These are phyloP conservation scores for Fusarium piperis DNA, from an alignment of 2,329 filamentous ascomycete genomes.

Conservation along the genomic window DNA sequence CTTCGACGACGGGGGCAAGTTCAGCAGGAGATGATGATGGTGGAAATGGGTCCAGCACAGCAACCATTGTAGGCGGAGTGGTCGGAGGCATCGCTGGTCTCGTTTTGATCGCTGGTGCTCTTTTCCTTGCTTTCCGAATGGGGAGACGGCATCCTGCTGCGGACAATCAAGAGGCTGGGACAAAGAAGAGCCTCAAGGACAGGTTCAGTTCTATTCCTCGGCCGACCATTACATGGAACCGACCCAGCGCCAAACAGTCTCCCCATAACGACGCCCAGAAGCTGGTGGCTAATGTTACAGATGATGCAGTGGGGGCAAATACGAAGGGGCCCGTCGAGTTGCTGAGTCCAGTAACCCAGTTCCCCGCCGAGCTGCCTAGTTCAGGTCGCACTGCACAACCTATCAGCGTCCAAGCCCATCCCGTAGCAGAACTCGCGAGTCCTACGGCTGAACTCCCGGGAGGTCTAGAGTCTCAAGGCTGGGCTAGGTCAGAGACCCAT, in stretches of 20 bases:
- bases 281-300: background rate
- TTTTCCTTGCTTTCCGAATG: background rate
- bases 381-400: background rate
- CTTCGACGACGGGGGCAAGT: too few relatives aligned
- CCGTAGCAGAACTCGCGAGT: background rate
- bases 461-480: background rate
- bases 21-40: too few relatives aligned
- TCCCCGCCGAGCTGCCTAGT: background rate
- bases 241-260: background rate
- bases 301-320: background rate
- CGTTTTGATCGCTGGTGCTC: too few relatives aligned
- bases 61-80: too few relatives aligned
- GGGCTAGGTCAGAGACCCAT: background rate
- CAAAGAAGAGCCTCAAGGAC: too few relatives aligned
- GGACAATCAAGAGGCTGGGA: background rate
- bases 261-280: background rate
- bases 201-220: background rate
- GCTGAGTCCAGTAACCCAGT: too few relatives aligned
- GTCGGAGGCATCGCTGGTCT: too few relatives aligned
- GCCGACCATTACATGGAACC: background rate
- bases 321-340: background rate
- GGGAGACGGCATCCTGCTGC: background rate
- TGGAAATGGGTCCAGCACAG: too few relatives aligned
- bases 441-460: background rate
- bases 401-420: background rate